These are phyloP conservation scores for Hericium alpestre DNA, from an alignment of 768 basidiomycete species.

Conservation along the genomic window DNA sequence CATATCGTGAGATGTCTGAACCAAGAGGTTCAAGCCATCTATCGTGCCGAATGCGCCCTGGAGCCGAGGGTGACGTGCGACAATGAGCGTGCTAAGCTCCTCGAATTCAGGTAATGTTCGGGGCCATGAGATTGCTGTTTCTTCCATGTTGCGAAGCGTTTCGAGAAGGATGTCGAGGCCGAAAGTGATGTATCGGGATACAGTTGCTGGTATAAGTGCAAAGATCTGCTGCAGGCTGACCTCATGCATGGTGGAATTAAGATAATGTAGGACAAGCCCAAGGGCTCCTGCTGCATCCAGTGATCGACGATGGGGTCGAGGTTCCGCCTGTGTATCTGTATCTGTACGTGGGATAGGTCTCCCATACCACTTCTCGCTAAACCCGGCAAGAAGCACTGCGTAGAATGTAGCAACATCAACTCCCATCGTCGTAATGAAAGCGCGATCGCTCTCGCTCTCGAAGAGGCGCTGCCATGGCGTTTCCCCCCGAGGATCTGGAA, in stretches of 20 bases:
- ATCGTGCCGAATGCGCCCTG: not conserved
- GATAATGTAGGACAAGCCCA: constrained; percentile 30
- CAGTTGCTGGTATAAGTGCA: constrained; percentile 28
- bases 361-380: constrained; percentile 16
- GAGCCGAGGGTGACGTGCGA: not conserved
- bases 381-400: constrained; percentile 24
- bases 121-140: not conserved
- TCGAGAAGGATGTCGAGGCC: constrained; percentile 21
- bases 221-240: constrained; percentile 32
- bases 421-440: constrained; percentile 16
- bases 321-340: constrained; percentile 10
- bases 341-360: constrained; percentile 24
- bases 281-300: constrained; percentile 30
- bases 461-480: constrained; percentile 10
- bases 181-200: constrained; percentile 26
- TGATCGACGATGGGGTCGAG: constrained; percentile 20
- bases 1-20: not conserved
- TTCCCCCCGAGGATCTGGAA: constrained; percentile 1
- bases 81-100: not conserved
- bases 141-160: constrained; percentile 8
- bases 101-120: not conserved
- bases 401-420: constrained; percentile 25
- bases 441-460: constrained; percentile 5
- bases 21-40: constrained; percentile 1
- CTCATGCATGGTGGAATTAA: constrained; percentile 31